Conservation (phyloP, 352 stramenopile species). For the Chrysophaeum taylorii region DNA sequence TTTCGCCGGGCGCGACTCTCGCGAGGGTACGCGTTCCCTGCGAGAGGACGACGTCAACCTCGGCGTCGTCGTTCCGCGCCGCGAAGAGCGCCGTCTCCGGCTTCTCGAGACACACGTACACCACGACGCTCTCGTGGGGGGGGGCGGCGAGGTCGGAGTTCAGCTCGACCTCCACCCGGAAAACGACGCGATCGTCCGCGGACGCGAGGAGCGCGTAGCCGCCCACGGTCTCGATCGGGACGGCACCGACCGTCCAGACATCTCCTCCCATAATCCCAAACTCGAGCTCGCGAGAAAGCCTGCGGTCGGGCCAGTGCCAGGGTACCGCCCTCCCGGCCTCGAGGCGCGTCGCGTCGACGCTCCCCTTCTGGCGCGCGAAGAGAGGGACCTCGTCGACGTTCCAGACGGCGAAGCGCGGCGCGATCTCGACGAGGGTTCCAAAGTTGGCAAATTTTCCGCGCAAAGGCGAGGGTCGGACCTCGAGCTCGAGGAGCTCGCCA, state of each 20-base stretch:
- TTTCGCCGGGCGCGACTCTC: no score
- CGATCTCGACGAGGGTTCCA: not conserved
- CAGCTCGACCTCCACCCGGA: not conserved
- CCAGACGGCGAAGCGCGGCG: not conserved
- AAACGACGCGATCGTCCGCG: not conserved
- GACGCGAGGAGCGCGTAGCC: not conserved
- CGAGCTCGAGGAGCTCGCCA: not conserved
- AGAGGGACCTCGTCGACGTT: not conserved
- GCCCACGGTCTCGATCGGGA: not conserved
- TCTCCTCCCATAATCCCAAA: not conserved
- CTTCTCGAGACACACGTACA: not conserved
- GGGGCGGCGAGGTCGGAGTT: not conserved
- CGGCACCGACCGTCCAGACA: not conserved
- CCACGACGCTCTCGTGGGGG: not conserved
- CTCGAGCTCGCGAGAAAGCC: not conserved
- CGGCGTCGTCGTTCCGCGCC: not conserved
- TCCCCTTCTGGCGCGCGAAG: not conserved
- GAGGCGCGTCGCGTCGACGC: not conserved
- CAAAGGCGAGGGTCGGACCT: not conserved
- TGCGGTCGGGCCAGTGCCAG: not conserved
- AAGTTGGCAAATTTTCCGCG: not conserved
- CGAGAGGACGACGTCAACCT: not conserved
- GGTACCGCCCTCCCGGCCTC: not conserved
- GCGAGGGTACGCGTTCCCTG: no score
- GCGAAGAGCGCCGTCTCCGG: not conserved